Conservation (phyloP, 371 early-diverging fungal genomes). For the Saksenaea vasiformis region DNA sequence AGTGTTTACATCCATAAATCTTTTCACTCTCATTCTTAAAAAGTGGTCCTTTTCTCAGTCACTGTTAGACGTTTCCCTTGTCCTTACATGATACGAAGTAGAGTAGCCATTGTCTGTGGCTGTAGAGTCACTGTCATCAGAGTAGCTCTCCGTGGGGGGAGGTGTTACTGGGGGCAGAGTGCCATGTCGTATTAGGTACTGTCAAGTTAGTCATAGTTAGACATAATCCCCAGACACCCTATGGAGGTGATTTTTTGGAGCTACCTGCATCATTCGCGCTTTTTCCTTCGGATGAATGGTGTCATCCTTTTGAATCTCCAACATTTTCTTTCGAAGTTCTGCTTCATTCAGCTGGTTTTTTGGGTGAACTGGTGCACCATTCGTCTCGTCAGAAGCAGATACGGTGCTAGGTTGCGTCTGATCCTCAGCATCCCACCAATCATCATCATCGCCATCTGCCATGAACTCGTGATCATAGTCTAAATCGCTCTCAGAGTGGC, state of each 20-base stretch:
- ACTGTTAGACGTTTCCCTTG: neutral
- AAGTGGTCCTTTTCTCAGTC: neutral
- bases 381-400: neutral
- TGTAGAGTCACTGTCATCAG: conserved; percentile 4
- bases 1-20: conserved; percentile 91
- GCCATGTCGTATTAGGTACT: conserved; percentile 25
- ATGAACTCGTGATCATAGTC: conserved; percentile 19
- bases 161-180: conserved; percentile 3
- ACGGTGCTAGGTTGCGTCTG: conserved; percentile 3
- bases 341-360: conserved; percentile 15
- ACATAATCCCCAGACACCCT: neutral
- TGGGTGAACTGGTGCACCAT: neutral
- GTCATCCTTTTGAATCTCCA: conserved; percentile 60
- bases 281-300: conserved; percentile 62
- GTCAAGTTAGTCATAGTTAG: neutral
- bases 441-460: conserved; percentile 22
- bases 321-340: conserved; percentile 58
- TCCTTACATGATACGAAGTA: conserved; percentile 17
- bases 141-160: neutral
- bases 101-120: conserved; percentile 9
- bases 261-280: conserved; percentile 72
- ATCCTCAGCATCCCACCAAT: conserved; percentile 39
- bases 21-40: conserved; percentile 53
- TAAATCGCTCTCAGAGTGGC: conserved; percentile 16
- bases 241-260: neutral